Base-by-base conservation (phyloP, 2,329 filamentous ascomycete genomes). In the Apiospora aurea region DNA sequence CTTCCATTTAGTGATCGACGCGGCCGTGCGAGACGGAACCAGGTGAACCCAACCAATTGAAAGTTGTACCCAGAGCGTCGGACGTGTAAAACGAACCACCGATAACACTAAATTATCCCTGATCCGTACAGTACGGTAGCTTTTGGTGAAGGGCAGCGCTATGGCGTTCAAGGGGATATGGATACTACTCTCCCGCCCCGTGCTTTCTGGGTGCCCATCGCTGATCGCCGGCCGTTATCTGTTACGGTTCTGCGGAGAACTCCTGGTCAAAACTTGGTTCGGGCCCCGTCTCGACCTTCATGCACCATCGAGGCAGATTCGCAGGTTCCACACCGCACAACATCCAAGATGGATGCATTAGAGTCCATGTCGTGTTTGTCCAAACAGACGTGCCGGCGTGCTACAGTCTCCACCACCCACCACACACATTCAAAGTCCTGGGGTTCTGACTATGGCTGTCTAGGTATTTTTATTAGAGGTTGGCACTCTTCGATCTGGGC, bases 231-330 rank as follows among this genome's bases (percentile, higher is more conserved):
- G n/a, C 53, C 57, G 57, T 41, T 64, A n/a, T 14, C 13, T 41
- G 57, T 64, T 64, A n/a, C 57, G 29, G 57, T 38, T 10, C 29
- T 61, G 53, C 57, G 57, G 57, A 41, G 57, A 64, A 64, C 57
- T 64, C 34, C 21, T 64, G 34, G 57, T 41, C 57, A 38, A 64
- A 64, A 64, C 57, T 64, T 64, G 57, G 34, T 41, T 11, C 10
- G 14, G 18, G 14, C 57, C 57, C 57, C 34, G 57, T 64, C 34
- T 64, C 57, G 57, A 64, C 29, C n/a, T 64, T 64, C 34, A 41
- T 64, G 57, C 57, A 21, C 34, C 57, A 41, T 41, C 18, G 5
- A 64, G 29, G 57, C 34, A 64, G 34, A 64, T 41, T 64, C n/a
- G 34, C 34, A 41, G 38, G 57, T 24, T 13, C 57, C 57, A 64